Base-by-base conservation (phyloP, 1,284 basidiomycete genomes). In the Ustilago trichophora region DNA sequence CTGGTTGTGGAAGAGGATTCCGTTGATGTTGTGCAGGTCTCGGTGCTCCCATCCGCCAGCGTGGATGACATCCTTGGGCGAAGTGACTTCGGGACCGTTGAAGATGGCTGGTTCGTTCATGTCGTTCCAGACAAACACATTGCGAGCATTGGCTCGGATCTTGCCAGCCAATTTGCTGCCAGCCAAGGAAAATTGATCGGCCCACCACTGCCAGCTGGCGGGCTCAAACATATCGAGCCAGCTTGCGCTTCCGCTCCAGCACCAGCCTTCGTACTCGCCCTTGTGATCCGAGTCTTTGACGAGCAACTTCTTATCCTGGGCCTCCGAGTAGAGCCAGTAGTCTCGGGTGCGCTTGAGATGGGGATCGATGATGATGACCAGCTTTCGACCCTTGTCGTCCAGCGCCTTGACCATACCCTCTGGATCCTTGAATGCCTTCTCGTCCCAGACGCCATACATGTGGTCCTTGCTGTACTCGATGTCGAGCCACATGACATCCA, bases 71-170 rank as follows among this genome's bases (percentile, higher is more conserved):
- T 98, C 96, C 80, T 91, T 92, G 12, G 91, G 93, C 89, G 97
- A 93, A 12, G 92, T 93, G 77, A 98, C 95, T 81, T 99, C 96
- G 3, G 96, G 96, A 0, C 95, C 96, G 73, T 97, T 95, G 85
- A 99, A 98, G 21, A 99, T 89, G 4, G 93, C 90, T 1, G 95
- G 95, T 91, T 98, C 95, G 80, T 97, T 98, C 95, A 98, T 98
- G 82, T 98, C 95, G 82, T 97, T 98, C 93, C 94, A 97, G 62
- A 98, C 91, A 78, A 89, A 90, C 10, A 97, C 87, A 73, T 89
- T 88, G 41, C 78, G 71, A 4, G 77, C 78, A 42, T 80, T 81
- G 18, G 73, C 80, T 15, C 58, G 47, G 22, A 80, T 59, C 62
- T 74, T 73, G 42, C 63, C 63, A 11, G 44, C 34, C 11, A 65